phyloP scores from a whole-genome alignment of 192 early-diverging fungal species.

The Backusella mclennaniae region DNA sequence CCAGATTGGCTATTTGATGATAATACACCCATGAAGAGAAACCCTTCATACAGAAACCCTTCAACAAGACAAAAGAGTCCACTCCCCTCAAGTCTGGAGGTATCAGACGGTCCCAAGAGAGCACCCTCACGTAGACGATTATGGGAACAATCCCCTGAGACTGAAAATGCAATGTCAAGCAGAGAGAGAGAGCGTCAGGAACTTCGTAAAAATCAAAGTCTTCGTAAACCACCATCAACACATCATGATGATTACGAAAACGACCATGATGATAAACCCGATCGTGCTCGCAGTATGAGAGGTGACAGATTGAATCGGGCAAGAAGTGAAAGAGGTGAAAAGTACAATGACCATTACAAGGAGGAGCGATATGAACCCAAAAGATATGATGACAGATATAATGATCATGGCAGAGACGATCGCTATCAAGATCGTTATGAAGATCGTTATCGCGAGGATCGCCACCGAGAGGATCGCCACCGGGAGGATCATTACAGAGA shows the following conservation, averaged over 20 bases:
- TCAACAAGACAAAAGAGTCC: not conserved
- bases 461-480: not conserved
- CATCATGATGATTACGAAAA: not conserved
- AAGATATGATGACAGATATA: not conserved
- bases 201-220: slow-evolving; percentile 5
- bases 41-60: not conserved
- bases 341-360: not conserved
- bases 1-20: slow-evolving; percentile 30
- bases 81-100: not conserved
- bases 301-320: not conserved
- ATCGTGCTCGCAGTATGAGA: not conserved
- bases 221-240: not conserved
- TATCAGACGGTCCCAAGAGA: not conserved
- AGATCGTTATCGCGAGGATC: not conserved
- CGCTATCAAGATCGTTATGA: not conserved
- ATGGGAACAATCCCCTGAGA: not conserved
- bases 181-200: slow-evolving; percentile 17
- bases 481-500: not conserved
- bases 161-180: not conserved
- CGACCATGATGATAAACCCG: not conserved
- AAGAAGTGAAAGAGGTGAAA: not conserved
- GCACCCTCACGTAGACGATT: slow-evolving; percentile 11
- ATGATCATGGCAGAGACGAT: not conserved
- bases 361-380: not conserved
- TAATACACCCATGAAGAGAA: slow-evolving; percentile 6